phyloP scores from a whole-genome alignment of 345 rosid genomes.

The Balakata baccata region DNA sequence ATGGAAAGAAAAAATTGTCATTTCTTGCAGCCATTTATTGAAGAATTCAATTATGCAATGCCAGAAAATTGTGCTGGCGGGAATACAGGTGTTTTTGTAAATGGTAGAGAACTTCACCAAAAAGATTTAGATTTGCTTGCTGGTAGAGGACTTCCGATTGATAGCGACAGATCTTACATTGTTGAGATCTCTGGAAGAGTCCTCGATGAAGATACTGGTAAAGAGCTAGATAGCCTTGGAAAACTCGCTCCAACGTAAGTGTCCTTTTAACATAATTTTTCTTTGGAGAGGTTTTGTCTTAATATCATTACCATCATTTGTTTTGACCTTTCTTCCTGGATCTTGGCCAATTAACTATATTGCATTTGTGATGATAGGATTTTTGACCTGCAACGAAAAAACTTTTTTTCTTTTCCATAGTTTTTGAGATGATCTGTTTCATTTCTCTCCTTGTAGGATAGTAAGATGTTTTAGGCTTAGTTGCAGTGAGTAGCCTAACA shows the following conservation, averaged over 20 bases:
- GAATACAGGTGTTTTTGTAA: slow-evolving; percentile 64
- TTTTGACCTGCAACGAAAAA: neutral
- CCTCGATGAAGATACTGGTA: slow-evolving; percentile 79
- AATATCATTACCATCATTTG: no score
- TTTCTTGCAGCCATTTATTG: slow-evolving; percentile 68
- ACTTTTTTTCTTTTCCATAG: neutral
- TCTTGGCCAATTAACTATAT: no score
- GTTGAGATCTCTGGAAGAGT: slow-evolving; percentile 80
- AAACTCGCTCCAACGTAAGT: slow-evolving; percentile 97
- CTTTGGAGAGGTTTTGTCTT: neutral
- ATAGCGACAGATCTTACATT: slow-evolving; percentile 61
- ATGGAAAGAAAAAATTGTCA: neutral
- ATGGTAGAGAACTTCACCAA: slow-evolving; percentile 84
- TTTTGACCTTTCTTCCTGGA: no score
- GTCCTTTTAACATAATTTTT: neutral
- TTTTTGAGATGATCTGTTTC: neutral
- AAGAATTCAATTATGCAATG: slow-evolving; percentile 79
- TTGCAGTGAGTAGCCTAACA: no score
- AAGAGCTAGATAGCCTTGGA: slow-evolving; percentile 83
- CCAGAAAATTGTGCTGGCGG: slow-evolving; percentile 80
- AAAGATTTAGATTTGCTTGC: slow-evolving; percentile 75
- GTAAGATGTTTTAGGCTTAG: no score
- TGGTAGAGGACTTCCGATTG: slow-evolving; percentile 69
- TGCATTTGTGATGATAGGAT: no score
- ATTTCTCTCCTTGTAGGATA: neutral